Conservation (phyloP, 345 rosid species). For the Moricandia arvensis region DNA sequence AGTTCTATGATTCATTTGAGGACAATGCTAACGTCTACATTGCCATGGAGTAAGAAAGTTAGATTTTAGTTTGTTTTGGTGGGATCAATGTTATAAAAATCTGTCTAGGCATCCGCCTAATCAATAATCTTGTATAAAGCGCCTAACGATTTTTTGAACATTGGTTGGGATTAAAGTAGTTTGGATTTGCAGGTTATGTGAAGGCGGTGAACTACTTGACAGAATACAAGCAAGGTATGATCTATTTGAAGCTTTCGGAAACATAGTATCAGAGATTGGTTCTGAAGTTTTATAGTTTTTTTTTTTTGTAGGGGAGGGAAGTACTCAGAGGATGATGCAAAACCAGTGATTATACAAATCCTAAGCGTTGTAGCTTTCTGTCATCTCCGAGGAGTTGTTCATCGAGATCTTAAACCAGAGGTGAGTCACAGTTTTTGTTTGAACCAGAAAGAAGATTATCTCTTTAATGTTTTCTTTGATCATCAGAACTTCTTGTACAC, state of each 20-base stretch:
- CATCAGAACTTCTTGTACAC: slow-evolving; percentile 82
- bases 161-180: neutral
- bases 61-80: no score
- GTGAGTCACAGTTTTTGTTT: slow-evolving; percentile 36
- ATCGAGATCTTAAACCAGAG: slow-evolving; percentile 98
- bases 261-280: neutral
- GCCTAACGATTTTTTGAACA: neutral
- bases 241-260: neutral
- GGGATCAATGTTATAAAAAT: no score
- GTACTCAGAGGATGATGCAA: slow-evolving; percentile 89
- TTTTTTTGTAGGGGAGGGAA: slow-evolving; percentile 70
- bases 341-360: slow-evolving; percentile 76
- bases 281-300: neutral
- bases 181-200: slow-evolving; percentile 74
- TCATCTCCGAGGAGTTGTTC: slow-evolving; percentile 97
- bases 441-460: neutral
- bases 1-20: slow-evolving; percentile 89
- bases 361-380: slow-evolving; percentile 82
- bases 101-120: no score
- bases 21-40: slow-evolving; percentile 80
- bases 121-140: no score
- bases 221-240: slow-evolving; percentile 80
- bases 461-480: neutral
- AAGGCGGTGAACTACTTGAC: slow-evolving; percentile 95
- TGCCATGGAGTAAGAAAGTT: slow-evolving; percentile 81